Evolutionary conservation across 2,329 filamentous ascomycete genomes (phyloP).

Genomic region (Ceratocystis smalleyi): DNA sequence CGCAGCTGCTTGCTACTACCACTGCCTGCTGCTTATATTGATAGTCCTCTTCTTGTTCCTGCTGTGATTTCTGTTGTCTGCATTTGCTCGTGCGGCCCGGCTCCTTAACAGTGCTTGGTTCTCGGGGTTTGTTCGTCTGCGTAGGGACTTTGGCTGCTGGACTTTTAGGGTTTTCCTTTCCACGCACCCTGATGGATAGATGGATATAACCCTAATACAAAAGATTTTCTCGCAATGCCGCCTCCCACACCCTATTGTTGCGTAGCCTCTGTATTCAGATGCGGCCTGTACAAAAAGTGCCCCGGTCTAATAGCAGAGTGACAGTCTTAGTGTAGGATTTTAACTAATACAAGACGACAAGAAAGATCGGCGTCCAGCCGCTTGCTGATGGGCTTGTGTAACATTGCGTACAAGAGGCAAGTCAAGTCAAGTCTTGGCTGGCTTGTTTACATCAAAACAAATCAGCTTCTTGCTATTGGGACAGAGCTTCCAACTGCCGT

Average conservation of each 20-base stretch:
- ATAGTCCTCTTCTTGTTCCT: too few species aligned
- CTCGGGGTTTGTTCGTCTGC: background rate
- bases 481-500: background rate
- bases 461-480: background rate
- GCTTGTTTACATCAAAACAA: conserved; percentile 1
- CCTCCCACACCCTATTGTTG: background rate
- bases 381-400: background rate
- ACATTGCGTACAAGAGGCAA: background rate
- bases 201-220: background rate
- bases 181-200: background rate
- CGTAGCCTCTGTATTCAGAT: background rate
- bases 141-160: background rate
- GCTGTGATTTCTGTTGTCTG: background rate
- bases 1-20: background rate
- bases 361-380: background rate
- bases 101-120: background rate
- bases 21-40: background rate
- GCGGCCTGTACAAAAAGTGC: too few species aligned
- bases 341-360: background rate
- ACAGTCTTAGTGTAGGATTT: background rate
- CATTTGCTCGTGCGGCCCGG: background rate
- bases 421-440: background rate
- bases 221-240: background rate
- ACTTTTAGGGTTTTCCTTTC: background rate
- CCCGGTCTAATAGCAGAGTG: background rate